Percentiles rank a stretch among this genome's conserved stretches.
Evolutionary conservation across 2,329 filamentous ascomycete genomes (phyloP).

Genomic region (Pyrenochaeta sp.): DNA sequence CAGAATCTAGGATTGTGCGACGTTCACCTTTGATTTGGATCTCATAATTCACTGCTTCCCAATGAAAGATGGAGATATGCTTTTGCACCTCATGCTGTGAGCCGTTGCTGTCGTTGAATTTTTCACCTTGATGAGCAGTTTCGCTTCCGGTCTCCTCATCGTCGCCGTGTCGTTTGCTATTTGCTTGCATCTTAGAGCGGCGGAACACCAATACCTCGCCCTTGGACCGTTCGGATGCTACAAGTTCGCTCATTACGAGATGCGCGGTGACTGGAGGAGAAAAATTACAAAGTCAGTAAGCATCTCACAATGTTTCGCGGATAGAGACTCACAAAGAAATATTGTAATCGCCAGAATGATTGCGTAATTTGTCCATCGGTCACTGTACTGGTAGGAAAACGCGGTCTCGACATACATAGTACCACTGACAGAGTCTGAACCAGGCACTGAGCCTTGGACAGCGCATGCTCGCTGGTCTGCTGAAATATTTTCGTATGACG

Average conservation of each 20-base stretch:
- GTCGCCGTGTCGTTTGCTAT: slow-evolving; percentile 30
- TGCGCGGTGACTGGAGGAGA: slow-evolving; percentile 59
- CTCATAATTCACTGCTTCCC: slow-evolving; percentile 38
- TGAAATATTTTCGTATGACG: slow-evolving; percentile 41
- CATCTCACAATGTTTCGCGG: not conserved
- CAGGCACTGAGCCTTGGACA: slow-evolving; percentile 46
- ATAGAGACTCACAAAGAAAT: slow-evolving; percentile 58
- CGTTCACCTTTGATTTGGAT: slow-evolving; percentile 50
- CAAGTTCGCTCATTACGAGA: slow-evolving; percentile 68
- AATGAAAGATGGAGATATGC: slow-evolving; percentile 51
- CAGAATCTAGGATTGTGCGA: slow-evolving; percentile 60
- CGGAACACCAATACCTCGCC: slow-evolving; percentile 74
- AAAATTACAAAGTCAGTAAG: not conserved
- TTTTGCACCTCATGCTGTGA: slow-evolving; percentile 40
- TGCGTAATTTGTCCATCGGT: slow-evolving; percentile 67
- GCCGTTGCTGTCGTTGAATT: slow-evolving; percentile 35
- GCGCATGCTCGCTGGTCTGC: slow-evolving; percentile 45
- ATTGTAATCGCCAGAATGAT: slow-evolving; percentile 70
- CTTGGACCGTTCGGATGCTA: slow-evolving; percentile 67
- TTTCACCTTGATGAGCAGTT: slow-evolving; percentile 38
- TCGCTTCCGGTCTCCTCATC: slow-evolving; percentile 51
- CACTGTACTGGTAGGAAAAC: slow-evolving; percentile 45
- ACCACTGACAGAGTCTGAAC: slow-evolving; percentile 45
- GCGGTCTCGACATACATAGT: slow-evolving; percentile 40
- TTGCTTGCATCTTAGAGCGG: slow-evolving; percentile 47